Evolutionary conservation across 305 asterid genomes (phyloP).

Genomic region (Caryopteris hybrid): DNA sequence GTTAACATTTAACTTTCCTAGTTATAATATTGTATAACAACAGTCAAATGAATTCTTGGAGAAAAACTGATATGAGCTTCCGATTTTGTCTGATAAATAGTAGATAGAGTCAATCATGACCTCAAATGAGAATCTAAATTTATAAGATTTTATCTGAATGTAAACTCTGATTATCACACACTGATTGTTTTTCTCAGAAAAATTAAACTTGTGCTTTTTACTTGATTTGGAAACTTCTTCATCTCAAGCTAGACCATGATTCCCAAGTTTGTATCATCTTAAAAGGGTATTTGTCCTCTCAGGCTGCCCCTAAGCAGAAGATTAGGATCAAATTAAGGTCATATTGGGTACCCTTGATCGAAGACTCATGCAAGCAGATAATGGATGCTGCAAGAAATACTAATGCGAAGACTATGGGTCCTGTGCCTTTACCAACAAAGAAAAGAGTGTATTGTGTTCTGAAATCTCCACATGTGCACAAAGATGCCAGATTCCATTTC

Average conservation of each 20-base stretch:
- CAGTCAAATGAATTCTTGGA: no score
- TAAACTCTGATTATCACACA: not conserved
- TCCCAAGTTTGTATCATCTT: not conserved
- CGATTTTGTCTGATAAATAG: not conserved
- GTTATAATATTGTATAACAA: no score
- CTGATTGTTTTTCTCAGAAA: no score
- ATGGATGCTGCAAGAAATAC: conserved; percentile 69
- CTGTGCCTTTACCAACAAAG: conserved; percentile 93
- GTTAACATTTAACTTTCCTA: no score
- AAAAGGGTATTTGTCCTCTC: conserved; percentile 11
- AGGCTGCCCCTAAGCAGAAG: conserved; percentile 71
- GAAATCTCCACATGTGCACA: conserved; percentile 97
- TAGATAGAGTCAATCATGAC: not conserved
- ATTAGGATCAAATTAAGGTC: conserved; percentile 72
- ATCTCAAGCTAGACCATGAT: not conserved
- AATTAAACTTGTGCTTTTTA: not conserved
- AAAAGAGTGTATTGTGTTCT: conserved; percentile 82
- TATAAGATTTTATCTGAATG: not conserved
- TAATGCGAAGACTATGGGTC: conserved; percentile 93
- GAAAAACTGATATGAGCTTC: not conserved
- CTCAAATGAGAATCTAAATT: not conserved
- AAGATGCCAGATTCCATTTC: conserved; percentile 86
- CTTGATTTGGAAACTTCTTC: not conserved
- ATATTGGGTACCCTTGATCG: conserved; percentile 85
- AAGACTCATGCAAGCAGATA: conserved; percentile 28